phyloP scores from a whole-genome alignment of 441 rosid species.

The Euphorbia corollata region DNA sequence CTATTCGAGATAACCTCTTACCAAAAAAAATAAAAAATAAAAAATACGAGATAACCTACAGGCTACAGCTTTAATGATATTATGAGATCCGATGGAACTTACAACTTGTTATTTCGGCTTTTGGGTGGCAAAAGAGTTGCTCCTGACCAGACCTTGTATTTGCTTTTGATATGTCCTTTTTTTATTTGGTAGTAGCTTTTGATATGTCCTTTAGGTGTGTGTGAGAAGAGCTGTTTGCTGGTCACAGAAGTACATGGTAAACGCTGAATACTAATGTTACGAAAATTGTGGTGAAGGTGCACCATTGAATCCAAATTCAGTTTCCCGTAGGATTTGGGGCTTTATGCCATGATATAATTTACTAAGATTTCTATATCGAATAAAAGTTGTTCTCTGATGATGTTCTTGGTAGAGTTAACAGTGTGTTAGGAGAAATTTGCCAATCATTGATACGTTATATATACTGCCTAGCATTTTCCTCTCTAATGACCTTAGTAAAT shows the following conservation, averaged over 20 bases:
- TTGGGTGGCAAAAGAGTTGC: not conserved
- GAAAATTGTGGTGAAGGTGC: not conserved
- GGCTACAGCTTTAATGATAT: not conserved
- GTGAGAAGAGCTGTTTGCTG: not conserved
- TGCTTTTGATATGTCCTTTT: not conserved
- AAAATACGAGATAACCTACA: not conserved
- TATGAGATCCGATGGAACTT: not conserved
- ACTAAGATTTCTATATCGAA: not conserved
- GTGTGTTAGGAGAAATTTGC: not conserved
- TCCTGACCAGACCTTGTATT: not conserved
- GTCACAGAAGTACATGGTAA: not conserved
- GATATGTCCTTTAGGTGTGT: not conserved
- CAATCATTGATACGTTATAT: not conserved
- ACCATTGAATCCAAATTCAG: not conserved
- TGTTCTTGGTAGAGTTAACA: not conserved
- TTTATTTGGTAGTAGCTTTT: no score
- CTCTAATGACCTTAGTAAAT: not conserved
- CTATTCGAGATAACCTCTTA: no score
- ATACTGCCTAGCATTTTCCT: not conserved
- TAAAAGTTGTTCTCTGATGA: not conserved
- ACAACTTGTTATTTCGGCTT: not conserved
- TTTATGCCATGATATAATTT: not conserved
- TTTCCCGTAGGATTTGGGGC: not conserved
- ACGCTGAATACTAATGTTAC: not conserved
- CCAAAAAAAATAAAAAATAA: no score